Conservation (phyloP, 2,329 filamentous ascomycete species). For the Fusarium siculi region DNA sequence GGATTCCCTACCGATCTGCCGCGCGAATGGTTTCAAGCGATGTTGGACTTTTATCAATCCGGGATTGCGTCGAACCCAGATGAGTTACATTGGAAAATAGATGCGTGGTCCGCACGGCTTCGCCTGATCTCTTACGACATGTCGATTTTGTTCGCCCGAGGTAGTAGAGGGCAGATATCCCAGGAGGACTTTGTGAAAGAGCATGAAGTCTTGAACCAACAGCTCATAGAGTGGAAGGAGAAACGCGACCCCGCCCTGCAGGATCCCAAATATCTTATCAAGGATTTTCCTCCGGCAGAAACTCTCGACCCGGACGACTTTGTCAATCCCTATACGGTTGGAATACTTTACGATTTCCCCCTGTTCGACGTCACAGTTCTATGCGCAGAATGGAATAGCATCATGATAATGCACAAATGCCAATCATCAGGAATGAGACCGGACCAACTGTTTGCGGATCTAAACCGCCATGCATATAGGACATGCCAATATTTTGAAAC, state of each 20-base stretch:
- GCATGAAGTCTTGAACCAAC: slow-evolving; percentile 63
- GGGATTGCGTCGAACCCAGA: slow-evolving; percentile 69
- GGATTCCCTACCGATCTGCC: slow-evolving; percentile 79
- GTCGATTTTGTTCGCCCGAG: slow-evolving; percentile 78
- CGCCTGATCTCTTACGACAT: slow-evolving; percentile 83
- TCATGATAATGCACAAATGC: slow-evolving; percentile 82
- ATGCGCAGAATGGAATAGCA: slow-evolving; percentile 79
- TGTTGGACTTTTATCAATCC: slow-evolving; percentile 70
- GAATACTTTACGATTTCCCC: slow-evolving; percentile 75
- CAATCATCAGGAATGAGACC: slow-evolving; percentile 71
- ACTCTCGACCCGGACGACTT: slow-evolving; percentile 71
- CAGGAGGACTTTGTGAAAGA: slow-evolving; percentile 73
- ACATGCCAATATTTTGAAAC: slow-evolving; percentile 84
- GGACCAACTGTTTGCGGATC: slow-evolving; percentile 61
- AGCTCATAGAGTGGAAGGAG: slow-evolving; percentile 61
- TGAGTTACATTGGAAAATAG: slow-evolving; percentile 73
- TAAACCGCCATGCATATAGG: slow-evolving; percentile 71
- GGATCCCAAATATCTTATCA: slow-evolving; percentile 71
- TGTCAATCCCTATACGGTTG: slow-evolving; percentile 77
- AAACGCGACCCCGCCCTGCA: slow-evolving; percentile 71
- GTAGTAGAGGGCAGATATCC: slow-evolving; percentile 71
- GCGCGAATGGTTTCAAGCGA: slow-evolving; percentile 79
- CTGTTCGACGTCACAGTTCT: slow-evolving; percentile 81
- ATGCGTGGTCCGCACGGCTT: slow-evolving; percentile 72
- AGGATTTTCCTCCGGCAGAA: slow-evolving; percentile 65